Conservation (phyloP, 2,329 filamentous ascomycete genomes). For the Talaromyces funiculosus region DNA sequence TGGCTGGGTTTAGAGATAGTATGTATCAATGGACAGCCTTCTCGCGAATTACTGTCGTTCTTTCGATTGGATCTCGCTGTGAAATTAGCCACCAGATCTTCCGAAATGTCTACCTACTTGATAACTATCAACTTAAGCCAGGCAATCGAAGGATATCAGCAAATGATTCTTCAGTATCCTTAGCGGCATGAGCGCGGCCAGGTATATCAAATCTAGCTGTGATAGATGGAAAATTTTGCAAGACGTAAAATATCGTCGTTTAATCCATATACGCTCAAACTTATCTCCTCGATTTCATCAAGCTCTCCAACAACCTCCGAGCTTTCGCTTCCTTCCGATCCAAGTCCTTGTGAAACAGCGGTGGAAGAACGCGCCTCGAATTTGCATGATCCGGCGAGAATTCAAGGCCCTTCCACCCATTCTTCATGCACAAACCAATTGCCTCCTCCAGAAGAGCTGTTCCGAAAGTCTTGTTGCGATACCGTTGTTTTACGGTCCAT, state of each 20-base stretch:
- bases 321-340: slow-evolving; percentile 55
- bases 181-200: too few species aligned
- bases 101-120: too few species aligned
- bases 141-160: too few species aligned
- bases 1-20: too few species aligned
- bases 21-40: too few species aligned
- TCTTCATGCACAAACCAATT: slow-evolving; percentile 60
- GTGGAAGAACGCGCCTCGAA: slow-evolving; percentile 57
- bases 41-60: too few species aligned
- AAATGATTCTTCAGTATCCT: too few species aligned
- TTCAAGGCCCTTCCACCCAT: slow-evolving; percentile 61
- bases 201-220: too few species aligned
- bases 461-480: slow-evolving; percentile 67
- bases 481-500: slow-evolving; percentile 70
- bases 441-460: slow-evolving; percentile 67
- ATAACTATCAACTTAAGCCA: too few species aligned
- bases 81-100: too few species aligned
- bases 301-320: slow-evolving; percentile 31
- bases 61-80: too few species aligned
- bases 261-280: neutral
- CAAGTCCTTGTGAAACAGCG: slow-evolving; percentile 53
- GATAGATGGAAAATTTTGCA: neutral
- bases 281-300: slow-evolving; percentile 14
- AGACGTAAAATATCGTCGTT: neutral
- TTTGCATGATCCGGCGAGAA: slow-evolving; percentile 78